Evolutionary conservation across 192 early-diverging fungal genomes (phyloP), one percentile per base, ranked within the genome.

Genomic region (Backusella morwellensis): DNA sequence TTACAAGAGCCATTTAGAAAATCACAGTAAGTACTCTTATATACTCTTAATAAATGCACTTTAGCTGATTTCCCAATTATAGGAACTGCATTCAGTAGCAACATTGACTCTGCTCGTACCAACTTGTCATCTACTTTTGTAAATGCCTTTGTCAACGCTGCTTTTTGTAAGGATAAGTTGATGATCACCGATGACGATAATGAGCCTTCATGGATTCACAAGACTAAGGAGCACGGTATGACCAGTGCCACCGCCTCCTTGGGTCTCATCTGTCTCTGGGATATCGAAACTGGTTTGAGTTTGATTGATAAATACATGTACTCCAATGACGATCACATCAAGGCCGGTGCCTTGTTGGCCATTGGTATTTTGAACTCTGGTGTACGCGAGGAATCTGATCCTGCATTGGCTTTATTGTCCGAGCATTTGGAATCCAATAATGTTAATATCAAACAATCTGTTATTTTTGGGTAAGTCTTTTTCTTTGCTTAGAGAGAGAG

Each of bases 211-310:
- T 98, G 98, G 97, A 96, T 98, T 75, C 97, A 93, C 89, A 98
- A 97, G 85, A 98, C 98, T 88, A 99, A 99, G 86, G 98, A 98
- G 52, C 88, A 95, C 72, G 95, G 93, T 85, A 98, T 97, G 96
- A 88, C 96, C 72, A 96, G 95, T 82, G 95, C 98, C 8, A 89
- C 95, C 21, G 98, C 98, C 15, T 99, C 98, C 0, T 79, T 99
- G 66, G 98, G 98, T 32, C 84, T 92, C 81, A 94, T 99, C 75
- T 84, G 94, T 76, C 84, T 99, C 74, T 99, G 98, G 98, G 95
- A 98, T 81, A 92, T 97, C 5, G 96, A 97, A 71, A 86, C 86
- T 47, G 97, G 96, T 35, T 85, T 99, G 54, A 92, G 91, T 74
- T 89, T 95, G 74, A 94, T 99, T 68, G 98, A 98, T 88, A 96